These are phyloP conservation scores for Bipolaris bicolor DNA, from an alignment of 2,329 filamentous ascomycete species.

Conservation along the genomic window DNA sequence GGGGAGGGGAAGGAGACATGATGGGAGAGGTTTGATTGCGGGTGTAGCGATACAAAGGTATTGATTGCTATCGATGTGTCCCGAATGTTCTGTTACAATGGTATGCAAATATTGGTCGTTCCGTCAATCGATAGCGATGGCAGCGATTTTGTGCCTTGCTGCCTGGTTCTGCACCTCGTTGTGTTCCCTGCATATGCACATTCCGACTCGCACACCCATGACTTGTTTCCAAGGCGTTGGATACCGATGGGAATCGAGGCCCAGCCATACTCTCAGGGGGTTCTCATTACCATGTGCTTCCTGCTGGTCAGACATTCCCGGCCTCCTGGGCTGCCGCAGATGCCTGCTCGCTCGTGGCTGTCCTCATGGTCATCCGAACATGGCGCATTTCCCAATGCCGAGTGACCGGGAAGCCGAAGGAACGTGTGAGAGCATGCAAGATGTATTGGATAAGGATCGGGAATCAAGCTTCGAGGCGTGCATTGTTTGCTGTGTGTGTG, in stretches of 20 bases:
- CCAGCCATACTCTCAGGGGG: constrained; percentile 23
- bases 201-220: not conserved
- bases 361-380: constrained; percentile 25
- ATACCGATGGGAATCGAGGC: constrained; percentile 7
- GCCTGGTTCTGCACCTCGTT: constrained; percentile 1
- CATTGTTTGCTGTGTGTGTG: constrained; percentile 9
- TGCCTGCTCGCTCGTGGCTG: constrained; percentile 26
- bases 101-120: not conserved
- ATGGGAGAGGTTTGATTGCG: not conserved
- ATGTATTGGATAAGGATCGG: constrained; percentile 28
- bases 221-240: constrained; percentile 20
- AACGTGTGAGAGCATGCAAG: constrained; percentile 20
- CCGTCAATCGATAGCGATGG: constrained; percentile 1
- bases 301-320: constrained; percentile 19
- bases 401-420: constrained; percentile 13
- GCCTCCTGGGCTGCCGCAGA: constrained; percentile 20
- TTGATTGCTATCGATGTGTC: not conserved
- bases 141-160: constrained; percentile 1
- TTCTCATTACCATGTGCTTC: constrained; percentile 8
- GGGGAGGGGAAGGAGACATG: not conserved
- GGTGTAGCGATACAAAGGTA: constrained; percentile 1
- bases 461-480: constrained; percentile 10
- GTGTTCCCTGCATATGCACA: not conserved
- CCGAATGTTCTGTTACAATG: not conserved
- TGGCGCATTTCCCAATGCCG: constrained; percentile 33